Conservation (phyloP, 805 yeast species). For the Lachancea sp. region DNA sequence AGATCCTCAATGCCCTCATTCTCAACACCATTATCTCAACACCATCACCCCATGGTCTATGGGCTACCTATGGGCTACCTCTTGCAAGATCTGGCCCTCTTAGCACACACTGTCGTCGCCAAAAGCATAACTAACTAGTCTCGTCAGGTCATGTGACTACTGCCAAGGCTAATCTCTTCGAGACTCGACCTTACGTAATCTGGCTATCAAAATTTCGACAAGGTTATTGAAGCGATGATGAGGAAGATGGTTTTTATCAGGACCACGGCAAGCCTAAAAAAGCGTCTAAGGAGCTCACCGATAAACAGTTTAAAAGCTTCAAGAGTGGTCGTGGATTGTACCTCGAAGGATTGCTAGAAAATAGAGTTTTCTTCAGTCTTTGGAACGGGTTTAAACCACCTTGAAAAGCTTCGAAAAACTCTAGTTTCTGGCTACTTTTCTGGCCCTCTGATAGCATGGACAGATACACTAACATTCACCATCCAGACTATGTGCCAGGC, state of each 20-base stretch:
- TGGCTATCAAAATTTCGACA: neutral
- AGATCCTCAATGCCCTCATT: too few species aligned
- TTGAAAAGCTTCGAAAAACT: constrained; percentile 8
- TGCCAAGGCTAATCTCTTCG: neutral
- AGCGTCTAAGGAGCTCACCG: neutral
- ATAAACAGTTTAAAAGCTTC: neutral
- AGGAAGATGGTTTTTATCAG: neutral
- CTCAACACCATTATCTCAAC: too few species aligned
- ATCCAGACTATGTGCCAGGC: constrained; percentile 49
- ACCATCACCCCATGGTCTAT: too few species aligned
- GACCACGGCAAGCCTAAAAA: neutral
- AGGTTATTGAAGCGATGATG: neutral
- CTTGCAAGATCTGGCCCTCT: too few species aligned
- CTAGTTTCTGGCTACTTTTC: neutral
- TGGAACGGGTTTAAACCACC: neutral
- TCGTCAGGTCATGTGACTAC: neutral
- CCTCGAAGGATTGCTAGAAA: too few species aligned
- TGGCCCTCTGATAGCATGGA: constrained; percentile 22
- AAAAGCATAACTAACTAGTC: too few species aligned
- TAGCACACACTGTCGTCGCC: too few species aligned
- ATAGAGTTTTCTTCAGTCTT: too few species aligned
- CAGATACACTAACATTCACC: constrained; percentile 34
- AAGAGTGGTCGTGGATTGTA: too few species aligned
- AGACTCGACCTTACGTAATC: neutral
- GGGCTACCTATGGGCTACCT: too few species aligned